Base-by-base conservation (phyloP, 2,329 filamentous ascomycete genomes). In the Coniochaeta ligniaria region DNA sequence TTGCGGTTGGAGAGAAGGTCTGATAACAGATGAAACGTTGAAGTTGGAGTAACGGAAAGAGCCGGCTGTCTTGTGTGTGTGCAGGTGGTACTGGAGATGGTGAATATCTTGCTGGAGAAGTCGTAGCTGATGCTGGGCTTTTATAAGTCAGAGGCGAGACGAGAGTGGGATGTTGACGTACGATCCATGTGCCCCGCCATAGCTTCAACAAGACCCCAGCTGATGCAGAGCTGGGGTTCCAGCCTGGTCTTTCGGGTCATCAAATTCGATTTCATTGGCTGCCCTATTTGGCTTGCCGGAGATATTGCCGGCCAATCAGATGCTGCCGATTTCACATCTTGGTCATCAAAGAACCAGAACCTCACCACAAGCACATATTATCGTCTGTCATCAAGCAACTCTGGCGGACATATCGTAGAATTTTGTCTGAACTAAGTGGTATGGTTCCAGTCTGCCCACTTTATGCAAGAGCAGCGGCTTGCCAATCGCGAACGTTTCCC, bases 261-360 rank as follows among this genome's bases (percentile, higher is more conserved):
- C 57, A 56, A 24, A 24, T 61, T 28, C 12, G 52, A 7, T 35
- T 8, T 62, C 57, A 58, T 64, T 65, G 45, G 61, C 24, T 22
- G 26, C 1, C 47, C 17, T 31, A 52, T 31, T 17, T n/a, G 22
- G 26, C 1, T 17, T 26, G 22, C 4, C 17, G 24, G 47, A 6
- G 9, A 22, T 26, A 50, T 35, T 12, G 8, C 41, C 11, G 22
- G 24, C 61, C 64, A 68, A 68, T 68, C 57, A 60, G 57, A 38
- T 31, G 17, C 6, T 11, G n/a, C 31, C 47, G 61, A 68, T 68
- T 66, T 68, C 66, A 60, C 63, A 67, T 65, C 65, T 31, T 5
- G 54, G 54, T 56, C 54, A 56, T 35, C 54, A 36, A 56, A 20
- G 54, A n/a, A 35, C 54, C 17, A 20, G 50, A 31, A 17, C 50